Percentiles rank a stretch among this genome's conserved stretches.
Conservation (phyloP, 495 filamentous ascomycete genomes). For the Xeromyces bisporus region DNA sequence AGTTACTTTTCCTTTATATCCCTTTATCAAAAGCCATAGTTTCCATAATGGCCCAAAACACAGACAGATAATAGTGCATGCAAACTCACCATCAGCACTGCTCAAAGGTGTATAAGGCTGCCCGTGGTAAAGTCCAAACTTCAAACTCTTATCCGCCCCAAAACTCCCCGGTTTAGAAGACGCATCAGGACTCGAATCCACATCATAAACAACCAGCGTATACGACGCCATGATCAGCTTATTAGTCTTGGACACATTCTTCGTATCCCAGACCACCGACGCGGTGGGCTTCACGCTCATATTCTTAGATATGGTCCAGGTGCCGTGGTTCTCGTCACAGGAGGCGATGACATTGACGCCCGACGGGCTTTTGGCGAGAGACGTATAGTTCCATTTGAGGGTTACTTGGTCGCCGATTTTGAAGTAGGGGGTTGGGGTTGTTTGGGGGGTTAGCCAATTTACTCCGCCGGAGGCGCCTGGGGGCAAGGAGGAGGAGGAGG, state of each 20-base stretch:
- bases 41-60: no score
- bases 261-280: slow-evolving; percentile 64
- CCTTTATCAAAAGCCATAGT: neutral
- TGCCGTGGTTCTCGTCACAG: slow-evolving; percentile 46
- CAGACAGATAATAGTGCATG: no score
- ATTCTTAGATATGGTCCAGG: slow-evolving; percentile 54
- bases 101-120: slow-evolving; percentile 45
- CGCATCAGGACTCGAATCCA: slow-evolving; percentile 41
- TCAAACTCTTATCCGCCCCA: slow-evolving; percentile 39
- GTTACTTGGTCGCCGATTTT: slow-evolving; percentile 76
- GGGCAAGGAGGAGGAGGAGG: slow-evolving; percentile 36
- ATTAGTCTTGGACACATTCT: slow-evolving; percentile 34
- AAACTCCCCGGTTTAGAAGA: slow-evolving; percentile 54
- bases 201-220: slow-evolving; percentile 71
- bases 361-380: slow-evolving; percentile 55
- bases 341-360: slow-evolving; percentile 68
- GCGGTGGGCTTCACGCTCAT: slow-evolving; percentile 39
- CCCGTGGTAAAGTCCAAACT: slow-evolving; percentile 69
- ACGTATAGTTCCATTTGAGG: slow-evolving; percentile 93
- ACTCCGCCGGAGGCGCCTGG: slow-evolving; percentile 54
- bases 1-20: slow-evolving; percentile 8
- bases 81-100: no score
- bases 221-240: slow-evolving; percentile 59
- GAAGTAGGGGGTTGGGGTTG: slow-evolving; percentile 53
- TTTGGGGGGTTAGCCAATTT: slow-evolving; percentile 61